Base-by-base conservation (phyloP, 768 basidiomycete species). In the Phanerochaete sordida region DNA sequence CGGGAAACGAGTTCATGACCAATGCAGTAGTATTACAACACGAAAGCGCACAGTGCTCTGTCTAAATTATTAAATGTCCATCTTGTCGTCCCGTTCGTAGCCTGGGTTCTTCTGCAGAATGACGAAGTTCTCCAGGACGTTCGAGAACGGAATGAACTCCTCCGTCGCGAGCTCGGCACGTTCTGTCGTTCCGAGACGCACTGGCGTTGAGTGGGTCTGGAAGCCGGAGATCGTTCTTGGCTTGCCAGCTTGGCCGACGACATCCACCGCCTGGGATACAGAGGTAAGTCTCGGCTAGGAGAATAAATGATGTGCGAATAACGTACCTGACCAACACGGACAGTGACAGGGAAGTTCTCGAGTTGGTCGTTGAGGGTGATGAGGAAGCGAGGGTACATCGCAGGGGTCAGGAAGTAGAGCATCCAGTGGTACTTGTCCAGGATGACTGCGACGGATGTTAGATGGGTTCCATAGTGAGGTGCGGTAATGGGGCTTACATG, bases 361-460 rank as follows among this genome's bases (percentile, higher is more conserved):
- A 96, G 85, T 59, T 95, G 84, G 74, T 98, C 96, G 74, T 96
- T 87, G 21, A 99, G 85, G 0, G 95, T 97, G 73, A 98, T 98
- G 69, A 99, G 76, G 90, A 98, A 98, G 58, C 95, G 87, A 35
- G 97, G 97, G 76, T 93, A 96, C 97, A 99, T 98, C 60, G 95
- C 91, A 1, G 94, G 89, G 6, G 87, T 88, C 28, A 98, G 83
- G 84, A 95, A 95, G 78, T 92, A 99, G 58, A 98, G 77, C 94
- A 98, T 97, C 97, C 97, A 99, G 75, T 98, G 97, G 65, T 92
- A 90, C 73, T 88, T 95, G 71, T 95, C 93, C 19, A 98, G 84
- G 1, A 99, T 79, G 71, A 99, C 95, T 97, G 61, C 37, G 23
- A 50, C 26, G 13, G 33, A n/a, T 5, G 21, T 39, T 12, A 21